Base-by-base conservation (phyloP, 1,139 yeast genomes). In the Kodamaea sp. region DNA sequence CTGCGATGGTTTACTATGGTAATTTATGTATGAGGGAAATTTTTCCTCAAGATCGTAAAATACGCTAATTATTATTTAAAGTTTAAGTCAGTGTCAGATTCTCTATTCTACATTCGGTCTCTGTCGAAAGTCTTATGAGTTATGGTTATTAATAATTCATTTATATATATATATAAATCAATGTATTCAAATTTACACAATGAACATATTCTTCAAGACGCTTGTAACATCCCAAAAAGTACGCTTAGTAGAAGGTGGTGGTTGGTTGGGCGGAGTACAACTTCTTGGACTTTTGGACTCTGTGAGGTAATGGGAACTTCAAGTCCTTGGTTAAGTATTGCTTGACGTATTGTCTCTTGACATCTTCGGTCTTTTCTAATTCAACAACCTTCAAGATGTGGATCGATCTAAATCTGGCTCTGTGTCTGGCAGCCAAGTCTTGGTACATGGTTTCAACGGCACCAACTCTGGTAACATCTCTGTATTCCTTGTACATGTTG, bases 401-500 rank as follows among this genome's bases (percentile, higher is more conserved):
- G 75, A 92, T 87, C 60, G 92, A 84, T 85, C 98, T 88, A 83
- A 92, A 92, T 83, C 99, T 89, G 68, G 98, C 94, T 85, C 98
- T 89, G 95, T 92, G 99, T 80, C 98, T 92, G 60, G 98, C 97
- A 76, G 99, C 99, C 84, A 92, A 86, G 76, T 94, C 98, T 76
- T 87, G 92, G 94, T 92, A 92, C 84, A 92, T 85, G 70, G 95
- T 80, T 74, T 87, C 96, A 68, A 92, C 97, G 61, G 98, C 98
- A 73, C 89, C 96, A 53, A 89, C 95, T 80, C 99, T 94, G 79
- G 97, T 78, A 61, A 90, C 95, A 64, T 92, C 98, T 78, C 98
- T 90, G 94, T 89, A 88, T 82, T 92, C 99, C 83, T 88, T 92
- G 97, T 92, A 92, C 97, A 92, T 92, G 95, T 92, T 92, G 95